These are phyloP conservation scores for Tephrocybe sp. DNA, from an alignment of 768 basidiomycete species.

Conservation along the genomic window DNA sequence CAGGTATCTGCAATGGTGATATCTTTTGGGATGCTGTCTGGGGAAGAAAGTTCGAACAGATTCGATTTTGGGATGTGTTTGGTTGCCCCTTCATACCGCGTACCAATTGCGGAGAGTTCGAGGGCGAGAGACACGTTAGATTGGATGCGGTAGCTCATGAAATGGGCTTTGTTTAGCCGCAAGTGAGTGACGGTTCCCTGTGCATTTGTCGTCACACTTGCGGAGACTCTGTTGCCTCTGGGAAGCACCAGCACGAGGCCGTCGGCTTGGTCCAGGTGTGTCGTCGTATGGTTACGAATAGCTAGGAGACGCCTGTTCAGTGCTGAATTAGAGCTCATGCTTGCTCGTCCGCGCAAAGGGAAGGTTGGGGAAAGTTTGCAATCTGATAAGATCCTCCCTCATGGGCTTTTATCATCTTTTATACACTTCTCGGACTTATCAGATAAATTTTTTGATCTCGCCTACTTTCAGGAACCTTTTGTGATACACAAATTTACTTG, in stretches of 20 bases:
- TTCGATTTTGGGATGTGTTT: conserved; percentile 29
- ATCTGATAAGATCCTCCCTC: conserved; percentile 19
- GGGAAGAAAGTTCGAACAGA: conserved; percentile 22
- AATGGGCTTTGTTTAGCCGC: conserved; percentile 19
- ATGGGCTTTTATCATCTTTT: no score
- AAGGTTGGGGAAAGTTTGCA: background rate
- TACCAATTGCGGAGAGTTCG: conserved; percentile 27
- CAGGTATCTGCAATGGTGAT: conserved; percentile 35
- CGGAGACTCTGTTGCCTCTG: conserved; percentile 23
- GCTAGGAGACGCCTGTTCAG: conserved; percentile 22
- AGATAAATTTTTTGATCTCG: conserved; percentile 16
- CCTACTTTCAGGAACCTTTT: no score
- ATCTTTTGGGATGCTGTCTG: conserved; percentile 17
- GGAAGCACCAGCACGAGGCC: conserved; percentile 27
- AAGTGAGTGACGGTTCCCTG: conserved; percentile 18
- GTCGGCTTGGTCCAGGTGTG: conserved; percentile 8
- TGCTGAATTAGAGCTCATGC: conserved; percentile 1
- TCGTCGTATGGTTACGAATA: conserved; percentile 21
- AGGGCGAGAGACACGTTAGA: conserved; percentile 15
- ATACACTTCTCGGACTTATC: conserved; percentile 10
- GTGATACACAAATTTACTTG: no score
- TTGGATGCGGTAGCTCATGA: conserved; percentile 20
- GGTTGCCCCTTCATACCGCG: conserved; percentile 27
- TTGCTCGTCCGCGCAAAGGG: background rate
- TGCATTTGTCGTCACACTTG: conserved; percentile 6